Percentiles rank a stretch among this genome's conserved stretches.
Conservation (phyloP, 805 yeast genomes). For the Hyphopichia homilentoma region DNA sequence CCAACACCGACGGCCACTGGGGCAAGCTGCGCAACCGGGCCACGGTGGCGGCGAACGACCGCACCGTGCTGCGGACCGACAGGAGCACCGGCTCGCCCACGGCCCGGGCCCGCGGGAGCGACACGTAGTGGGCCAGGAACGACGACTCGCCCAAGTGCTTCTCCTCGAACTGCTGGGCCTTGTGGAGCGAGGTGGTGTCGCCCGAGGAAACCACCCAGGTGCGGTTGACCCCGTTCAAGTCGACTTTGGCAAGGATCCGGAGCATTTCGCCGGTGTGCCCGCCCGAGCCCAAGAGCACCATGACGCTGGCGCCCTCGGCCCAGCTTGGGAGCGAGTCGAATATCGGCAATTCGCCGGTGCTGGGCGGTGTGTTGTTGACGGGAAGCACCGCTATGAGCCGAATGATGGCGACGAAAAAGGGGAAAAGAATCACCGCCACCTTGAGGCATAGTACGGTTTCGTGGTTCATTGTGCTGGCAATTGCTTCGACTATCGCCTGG, state of each 20-base stretch:
- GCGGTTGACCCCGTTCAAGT: slow-evolving; percentile 20
- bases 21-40: slow-evolving; percentile 22
- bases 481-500: no score
- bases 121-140: slow-evolving; percentile 17
- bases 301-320: slow-evolving; percentile 25
- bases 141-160: slow-evolving; percentile 7
- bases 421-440: slow-evolving; percentile 14
- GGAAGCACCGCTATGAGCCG: slow-evolving; percentile 25
- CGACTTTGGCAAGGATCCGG: slow-evolving; percentile 49
- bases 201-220: slow-evolving; percentile 47
- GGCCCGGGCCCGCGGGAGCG: slow-evolving; percentile 53
- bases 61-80: slow-evolving; percentile 43
- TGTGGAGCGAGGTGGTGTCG: slow-evolving; percentile 46
- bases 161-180: slow-evolving; percentile 36
- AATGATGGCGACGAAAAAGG: slow-evolving; percentile 16
- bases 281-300: slow-evolving; percentile 87
- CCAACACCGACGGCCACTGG: slow-evolving; percentile 39
- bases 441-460: slow-evolving; percentile 15
- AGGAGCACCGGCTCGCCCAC: slow-evolving; percentile 54
- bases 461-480: slow-evolving; percentile 16
- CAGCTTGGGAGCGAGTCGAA: no score
- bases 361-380: slow-evolving; percentile 7
- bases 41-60: slow-evolving; percentile 30
- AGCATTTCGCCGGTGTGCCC: slow-evolving; percentile 97
- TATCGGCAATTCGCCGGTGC: slow-evolving; percentile 4